Conservation (phyloP, 2,329 filamentous ascomycete species). For the Tolypocladium inflatum region DNA sequence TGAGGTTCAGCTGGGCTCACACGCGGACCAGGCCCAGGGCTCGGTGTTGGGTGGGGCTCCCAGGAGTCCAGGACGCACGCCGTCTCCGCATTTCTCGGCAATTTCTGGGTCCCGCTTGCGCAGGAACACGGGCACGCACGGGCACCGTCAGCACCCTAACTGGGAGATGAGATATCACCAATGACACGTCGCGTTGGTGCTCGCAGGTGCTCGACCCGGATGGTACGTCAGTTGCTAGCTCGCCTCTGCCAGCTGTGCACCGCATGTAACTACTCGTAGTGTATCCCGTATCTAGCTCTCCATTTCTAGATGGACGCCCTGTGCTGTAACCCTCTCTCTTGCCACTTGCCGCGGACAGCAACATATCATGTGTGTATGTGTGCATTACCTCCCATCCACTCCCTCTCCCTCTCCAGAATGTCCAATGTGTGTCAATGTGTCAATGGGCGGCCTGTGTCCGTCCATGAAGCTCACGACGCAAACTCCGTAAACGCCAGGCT, state of each 20-base stretch:
- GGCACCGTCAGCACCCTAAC: not conserved
- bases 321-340: not conserved
- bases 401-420: not conserved
- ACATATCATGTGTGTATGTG: not conserved
- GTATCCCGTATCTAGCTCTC: not conserved
- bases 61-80: not conserved
- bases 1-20: not conserved
- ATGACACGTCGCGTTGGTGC: not conserved
- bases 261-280: not conserved
- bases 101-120: not conserved
- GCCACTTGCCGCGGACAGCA: not conserved
- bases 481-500: slow-evolving; percentile 5
- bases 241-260: not conserved
- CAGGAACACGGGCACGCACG: not conserved
- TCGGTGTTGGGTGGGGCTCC: not conserved
- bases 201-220: not conserved
- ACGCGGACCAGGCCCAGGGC: not conserved
- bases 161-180: not conserved
- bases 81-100: not conserved
- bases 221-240: not conserved
- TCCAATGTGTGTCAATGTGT: not conserved
- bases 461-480: not conserved
- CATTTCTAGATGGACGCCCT: not conserved
- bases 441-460: not conserved
- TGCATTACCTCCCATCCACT: not conserved